These are phyloP conservation scores for Paramecium pentaurelia DNA, from an alignment of 73 alveolate genomes.

Conservation along the genomic window DNA sequence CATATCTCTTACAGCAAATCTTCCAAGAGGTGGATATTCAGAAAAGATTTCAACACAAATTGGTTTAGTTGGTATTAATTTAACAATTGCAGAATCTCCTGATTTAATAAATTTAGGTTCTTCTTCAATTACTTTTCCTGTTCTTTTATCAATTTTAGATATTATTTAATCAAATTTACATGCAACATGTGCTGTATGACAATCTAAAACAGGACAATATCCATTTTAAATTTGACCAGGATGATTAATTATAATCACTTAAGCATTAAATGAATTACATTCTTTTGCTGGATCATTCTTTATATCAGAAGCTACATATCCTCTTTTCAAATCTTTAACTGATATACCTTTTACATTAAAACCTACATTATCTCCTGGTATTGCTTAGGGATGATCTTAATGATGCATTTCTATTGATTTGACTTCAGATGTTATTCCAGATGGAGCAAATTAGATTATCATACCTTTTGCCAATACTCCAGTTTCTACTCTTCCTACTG, in stretches of 20 bases:
- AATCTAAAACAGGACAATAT: slow-evolving; percentile 89
- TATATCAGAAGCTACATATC: slow-evolving; percentile 70
- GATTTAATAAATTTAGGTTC: slow-evolving; percentile 87
- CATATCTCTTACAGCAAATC: slow-evolving; percentile 97
- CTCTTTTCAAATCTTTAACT: slow-evolving; percentile 79
- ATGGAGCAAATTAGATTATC: slow-evolving; percentile 87
- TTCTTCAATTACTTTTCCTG: slow-evolving; percentile 85
- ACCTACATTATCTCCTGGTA: slow-evolving; percentile 98
- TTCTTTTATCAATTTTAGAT: slow-evolving; percentile 86
- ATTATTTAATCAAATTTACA: slow-evolving; percentile 81
- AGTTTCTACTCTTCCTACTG: slow-evolving; percentile 96
- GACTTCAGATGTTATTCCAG: slow-evolving; percentile 76
- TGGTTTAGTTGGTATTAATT: slow-evolving; percentile 85
- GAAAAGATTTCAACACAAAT: slow-evolving; percentile 86
- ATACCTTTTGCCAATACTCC: slow-evolving; percentile 90
- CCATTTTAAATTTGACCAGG: slow-evolving; percentile 92
- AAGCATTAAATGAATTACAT: slow-evolving; percentile 74
- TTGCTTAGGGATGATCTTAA: slow-evolving; percentile 86
- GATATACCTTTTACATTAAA: slow-evolving; percentile 79
- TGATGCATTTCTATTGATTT: slow-evolving; percentile 90
- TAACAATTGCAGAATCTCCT: slow-evolving; percentile 86
- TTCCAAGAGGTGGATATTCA: slow-evolving; percentile 92
- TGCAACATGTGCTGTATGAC: slow-evolving; percentile 97
- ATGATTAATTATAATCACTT: slow-evolving; percentile 89
- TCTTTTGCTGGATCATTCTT: slow-evolving; percentile 76